phyloP scores from a whole-genome alignment of 1,284 basidiomycete species.

The Ustilago cynodontis region DNA sequence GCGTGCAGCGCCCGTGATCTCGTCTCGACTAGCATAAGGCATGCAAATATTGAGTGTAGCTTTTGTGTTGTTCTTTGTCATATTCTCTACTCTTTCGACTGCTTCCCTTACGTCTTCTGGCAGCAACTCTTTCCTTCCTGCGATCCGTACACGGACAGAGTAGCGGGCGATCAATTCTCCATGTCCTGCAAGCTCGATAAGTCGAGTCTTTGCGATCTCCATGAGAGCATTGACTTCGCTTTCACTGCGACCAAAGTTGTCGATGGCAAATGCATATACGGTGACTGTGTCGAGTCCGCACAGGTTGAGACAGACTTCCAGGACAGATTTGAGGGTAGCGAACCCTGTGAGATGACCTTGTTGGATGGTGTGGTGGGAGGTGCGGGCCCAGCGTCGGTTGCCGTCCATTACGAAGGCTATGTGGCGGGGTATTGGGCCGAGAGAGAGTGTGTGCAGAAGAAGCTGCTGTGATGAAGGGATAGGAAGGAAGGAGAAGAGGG shows the following conservation, averaged over 20 bases:
- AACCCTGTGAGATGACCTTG: slow-evolving; percentile 89
- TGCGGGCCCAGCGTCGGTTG: slow-evolving; percentile 89
- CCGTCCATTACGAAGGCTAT: slow-evolving; percentile 99
- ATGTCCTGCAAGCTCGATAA: slow-evolving; percentile 83
- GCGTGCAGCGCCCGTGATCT: slow-evolving; percentile 75
- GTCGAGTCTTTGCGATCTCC: slow-evolving; percentile 82
- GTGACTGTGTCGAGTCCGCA: slow-evolving; percentile 76
- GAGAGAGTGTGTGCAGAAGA: slow-evolving; percentile 44
- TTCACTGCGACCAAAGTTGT: slow-evolving; percentile 91
- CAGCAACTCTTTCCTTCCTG: slow-evolving; percentile 83
- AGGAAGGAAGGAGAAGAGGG: slow-evolving; percentile 37
- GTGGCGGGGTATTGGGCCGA: slow-evolving; percentile 88
- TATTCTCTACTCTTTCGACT: slow-evolving; percentile 79
- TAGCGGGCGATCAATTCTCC: slow-evolving; percentile 75
- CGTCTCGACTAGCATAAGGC: slow-evolving; percentile 91
- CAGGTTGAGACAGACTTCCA: slow-evolving; percentile 65
- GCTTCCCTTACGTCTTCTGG: slow-evolving; percentile 81
- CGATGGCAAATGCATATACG: slow-evolving; percentile 95
- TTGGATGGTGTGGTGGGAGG: slow-evolving; percentile 46
- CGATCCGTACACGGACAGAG: slow-evolving; percentile 85
- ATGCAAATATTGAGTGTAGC: slow-evolving; percentile 94
- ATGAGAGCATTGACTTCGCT: slow-evolving; percentile 91
- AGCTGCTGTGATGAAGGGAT: slow-evolving; percentile 39
- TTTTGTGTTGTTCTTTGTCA: slow-evolving; percentile 84
- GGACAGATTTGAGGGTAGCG: slow-evolving; percentile 77